phyloP scores from a whole-genome alignment of 192 early-diverging fungal genomes.

The Pilobolus umbonatus region DNA sequence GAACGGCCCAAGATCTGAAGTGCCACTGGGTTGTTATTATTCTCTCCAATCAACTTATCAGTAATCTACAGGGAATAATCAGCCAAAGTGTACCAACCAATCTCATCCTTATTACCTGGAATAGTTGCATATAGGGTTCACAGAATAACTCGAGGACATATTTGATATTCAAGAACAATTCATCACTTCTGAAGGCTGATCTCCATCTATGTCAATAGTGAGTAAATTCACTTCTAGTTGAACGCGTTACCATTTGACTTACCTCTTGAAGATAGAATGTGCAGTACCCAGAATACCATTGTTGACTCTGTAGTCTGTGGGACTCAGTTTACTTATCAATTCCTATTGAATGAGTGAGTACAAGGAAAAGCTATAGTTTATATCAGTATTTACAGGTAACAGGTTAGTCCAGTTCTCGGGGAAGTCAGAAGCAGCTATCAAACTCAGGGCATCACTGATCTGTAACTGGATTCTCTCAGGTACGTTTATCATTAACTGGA shows the following conservation, averaged over 20 bases:
- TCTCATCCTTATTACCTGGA: conserved; percentile 53
- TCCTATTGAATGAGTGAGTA: conserved; percentile 44
- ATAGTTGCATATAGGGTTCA: conserved; percentile 74
- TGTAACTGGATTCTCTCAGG: conserved; percentile 80
- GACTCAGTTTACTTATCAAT: conserved; percentile 71
- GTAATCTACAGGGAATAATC: conserved; percentile 53
- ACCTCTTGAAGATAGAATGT: conserved; percentile 92
- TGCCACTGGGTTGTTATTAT: conserved; percentile 55
- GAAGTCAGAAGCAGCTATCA: conserved; percentile 92
- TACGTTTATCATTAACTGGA: conserved; percentile 80
- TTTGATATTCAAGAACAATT: conserved; percentile 87
- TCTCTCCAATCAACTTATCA: conserved; percentile 69
- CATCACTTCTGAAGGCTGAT: conserved; percentile 72
- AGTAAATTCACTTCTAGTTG: not conserved
- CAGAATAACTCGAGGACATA: conserved; percentile 84
- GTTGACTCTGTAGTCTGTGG: conserved; percentile 77
- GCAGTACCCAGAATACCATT: conserved; percentile 91
- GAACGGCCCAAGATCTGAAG: conserved; percentile 71
- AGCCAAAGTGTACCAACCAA: not conserved
- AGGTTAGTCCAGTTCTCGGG: conserved; percentile 84
- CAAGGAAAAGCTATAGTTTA: too few species aligned
- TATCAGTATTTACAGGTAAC: conserved; percentile 48
- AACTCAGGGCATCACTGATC: conserved; percentile 87
- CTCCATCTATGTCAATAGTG: conserved; percentile 63
- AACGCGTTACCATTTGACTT: not conserved